These are phyloP conservation scores for Jaltomata sinuosa DNA, from an alignment of 257 asterid genomes.

Conservation along the genomic window DNA sequence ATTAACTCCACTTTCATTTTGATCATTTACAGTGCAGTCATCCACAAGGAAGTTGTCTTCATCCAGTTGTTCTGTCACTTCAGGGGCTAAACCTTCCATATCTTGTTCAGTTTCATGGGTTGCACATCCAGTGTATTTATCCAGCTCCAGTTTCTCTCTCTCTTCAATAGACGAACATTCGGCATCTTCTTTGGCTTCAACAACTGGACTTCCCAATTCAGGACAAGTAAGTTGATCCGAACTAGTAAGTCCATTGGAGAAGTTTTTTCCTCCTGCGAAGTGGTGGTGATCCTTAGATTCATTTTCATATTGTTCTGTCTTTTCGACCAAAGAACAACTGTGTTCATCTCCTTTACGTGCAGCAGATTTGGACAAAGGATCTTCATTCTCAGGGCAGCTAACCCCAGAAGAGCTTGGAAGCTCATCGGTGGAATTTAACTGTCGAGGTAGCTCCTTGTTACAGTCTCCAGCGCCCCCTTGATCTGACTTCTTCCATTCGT, in stretches of 20 bases:
- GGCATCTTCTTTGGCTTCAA: constrained; percentile 7
- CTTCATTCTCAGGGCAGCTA: constrained; percentile 14
- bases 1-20: constrained; percentile 10
- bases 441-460: constrained; percentile 15
- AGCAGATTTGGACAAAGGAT: constrained; percentile 2
- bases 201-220: constrained; percentile 3
- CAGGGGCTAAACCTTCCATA: constrained; percentile 14
- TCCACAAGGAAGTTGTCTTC: constrained; percentile 5
- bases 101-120: neutral
- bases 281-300: constrained; percentile 7
- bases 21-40: constrained; percentile 2
- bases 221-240: constrained; percentile 26
- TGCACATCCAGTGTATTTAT: neutral
- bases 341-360: constrained; percentile 10
- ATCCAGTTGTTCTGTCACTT: neutral
- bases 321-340: constrained; percentile 10
- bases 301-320: constrained; percentile 2
- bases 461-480: constrained; percentile 5
- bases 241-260: constrained; percentile 31
- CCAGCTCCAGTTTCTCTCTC: neutral
- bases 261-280: constrained; percentile 12
- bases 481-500: constrained; percentile 3
- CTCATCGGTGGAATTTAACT: constrained; percentile 12
- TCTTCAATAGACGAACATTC: neutral
- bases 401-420: constrained; percentile 23